phyloP scores from a whole-genome alignment of 2,329 filamentous ascomycete genomes.

The Cladophialophora yegresii region DNA sequence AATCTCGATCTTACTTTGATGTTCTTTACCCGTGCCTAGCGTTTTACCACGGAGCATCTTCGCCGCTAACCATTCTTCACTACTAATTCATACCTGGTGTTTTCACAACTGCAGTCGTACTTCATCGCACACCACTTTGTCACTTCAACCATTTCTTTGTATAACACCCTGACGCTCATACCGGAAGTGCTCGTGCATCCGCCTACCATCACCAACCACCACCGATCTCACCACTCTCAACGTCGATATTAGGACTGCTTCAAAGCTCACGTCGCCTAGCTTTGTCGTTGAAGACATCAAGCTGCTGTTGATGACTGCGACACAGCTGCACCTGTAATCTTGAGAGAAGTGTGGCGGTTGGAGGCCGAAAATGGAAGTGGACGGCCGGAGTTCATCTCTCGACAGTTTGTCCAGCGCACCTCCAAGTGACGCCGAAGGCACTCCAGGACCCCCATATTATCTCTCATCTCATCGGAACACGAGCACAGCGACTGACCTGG shows the following conservation, averaged over 20 bases:
- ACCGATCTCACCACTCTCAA: not conserved
- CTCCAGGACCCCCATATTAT: constrained; percentile 22
- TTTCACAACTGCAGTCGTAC: constrained; percentile 5
- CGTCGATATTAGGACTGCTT: not conserved
- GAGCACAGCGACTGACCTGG: constrained; percentile 18
- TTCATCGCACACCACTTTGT: not conserved
- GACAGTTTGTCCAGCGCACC: constrained; percentile 36
- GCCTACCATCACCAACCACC: not conserved
- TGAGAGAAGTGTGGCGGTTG: constrained; percentile 3
- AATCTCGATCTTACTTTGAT: constrained; percentile 15
- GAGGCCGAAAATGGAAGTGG: constrained; percentile 32
- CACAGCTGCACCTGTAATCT: constrained; percentile 4
- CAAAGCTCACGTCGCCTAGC: not conserved
- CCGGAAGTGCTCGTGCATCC: constrained; percentile 6
- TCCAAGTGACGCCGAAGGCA: constrained; percentile 32
- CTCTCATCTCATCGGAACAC: constrained; percentile 21
- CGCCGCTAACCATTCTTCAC: constrained; percentile 11
- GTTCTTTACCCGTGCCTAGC: constrained; percentile 19
- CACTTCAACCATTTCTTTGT: constrained; percentile 7
- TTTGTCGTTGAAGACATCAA: not conserved
- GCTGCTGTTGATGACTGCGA: constrained; percentile 11
- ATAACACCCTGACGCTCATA: constrained; percentile 2
- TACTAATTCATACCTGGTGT: constrained; percentile 17
- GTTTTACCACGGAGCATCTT: constrained; percentile 18
- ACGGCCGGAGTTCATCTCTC: constrained; percentile 35